These are phyloP conservation scores for Pyrus bretschneideri DNA, from an alignment of 306 rosid species.

Conservation along the genomic window DNA sequence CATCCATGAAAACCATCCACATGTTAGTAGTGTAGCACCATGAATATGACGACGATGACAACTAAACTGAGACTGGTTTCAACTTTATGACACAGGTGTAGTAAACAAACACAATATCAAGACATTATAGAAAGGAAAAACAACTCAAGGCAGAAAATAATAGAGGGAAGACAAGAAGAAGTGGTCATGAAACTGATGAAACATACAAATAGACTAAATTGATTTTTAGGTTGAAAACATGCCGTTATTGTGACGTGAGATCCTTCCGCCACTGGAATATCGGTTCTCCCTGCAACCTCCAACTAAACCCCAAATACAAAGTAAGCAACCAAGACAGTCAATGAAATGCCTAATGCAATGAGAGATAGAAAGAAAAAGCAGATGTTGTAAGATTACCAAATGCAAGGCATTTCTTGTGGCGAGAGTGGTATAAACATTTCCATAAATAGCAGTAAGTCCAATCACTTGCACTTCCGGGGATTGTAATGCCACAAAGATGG, in stretches of 20 bases:
- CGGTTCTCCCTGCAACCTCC: slow-evolving; percentile 86
- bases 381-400: slow-evolving; percentile 39
- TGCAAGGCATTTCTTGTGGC: slow-evolving; percentile 96
- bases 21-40: too few relatives aligned
- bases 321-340: background rate
- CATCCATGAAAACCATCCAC: too few relatives aligned
- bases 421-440: slow-evolving; percentile 81
- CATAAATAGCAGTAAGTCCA: slow-evolving; percentile 85
- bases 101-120: background rate
- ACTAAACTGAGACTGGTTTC: background rate
- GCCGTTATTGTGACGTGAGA: slow-evolving; percentile 80
- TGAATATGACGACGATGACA: background rate
- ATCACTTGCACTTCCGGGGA: slow-evolving; percentile 78
- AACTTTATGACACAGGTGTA: background rate
- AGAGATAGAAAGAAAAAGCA: background rate
- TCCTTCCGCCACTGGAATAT: slow-evolving; percentile 97
- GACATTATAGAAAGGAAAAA: background rate
- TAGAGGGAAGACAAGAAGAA: background rate
- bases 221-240: slow-evolving; percentile 11
- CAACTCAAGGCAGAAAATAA: background rate
- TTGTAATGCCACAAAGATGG: slow-evolving; percentile 70
- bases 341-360: background rate
- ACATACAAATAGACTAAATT: background rate
- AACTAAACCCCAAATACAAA: slow-evolving; percentile 37
- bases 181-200: background rate